A percentile compares a stretch with the other conserved stretches of the same genome.
These are phyloP conservation scores for Salix arbutifolia DNA, from an alignment of 345 rosid species.

Conservation along the genomic window DNA sequence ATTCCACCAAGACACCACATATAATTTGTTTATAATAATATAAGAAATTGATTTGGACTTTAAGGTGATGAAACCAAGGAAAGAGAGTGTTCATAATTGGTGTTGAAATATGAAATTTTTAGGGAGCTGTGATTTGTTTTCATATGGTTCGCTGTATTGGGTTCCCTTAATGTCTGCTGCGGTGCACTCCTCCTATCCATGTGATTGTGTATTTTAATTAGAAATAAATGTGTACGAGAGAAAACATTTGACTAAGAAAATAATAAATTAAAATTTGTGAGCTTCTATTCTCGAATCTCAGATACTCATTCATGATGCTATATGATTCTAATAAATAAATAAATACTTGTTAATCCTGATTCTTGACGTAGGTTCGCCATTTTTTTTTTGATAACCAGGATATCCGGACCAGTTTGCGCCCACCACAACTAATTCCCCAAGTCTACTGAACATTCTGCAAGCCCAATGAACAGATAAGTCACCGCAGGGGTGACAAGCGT, in stretches of 20 bases:
- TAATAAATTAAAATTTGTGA: conserved; percentile 5
- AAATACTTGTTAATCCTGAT: background rate
- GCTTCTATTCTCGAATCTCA: conserved; percentile 54
- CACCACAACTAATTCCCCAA: too few species aligned
- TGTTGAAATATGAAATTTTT: conserved; percentile 30
- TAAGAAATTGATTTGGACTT: conserved; percentile 15
- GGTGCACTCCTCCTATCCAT: conserved; percentile 42
- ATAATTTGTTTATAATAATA: too few species aligned
- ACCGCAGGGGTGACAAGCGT: too few species aligned
- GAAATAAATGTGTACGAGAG: conserved; percentile 4
- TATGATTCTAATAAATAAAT: too few species aligned
- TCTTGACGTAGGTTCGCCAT: background rate
- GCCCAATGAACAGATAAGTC: too few species aligned
- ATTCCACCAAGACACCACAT: too few species aligned
- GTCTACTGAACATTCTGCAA: too few species aligned
- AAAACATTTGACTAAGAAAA: background rate
- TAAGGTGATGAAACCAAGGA: conserved; percentile 32
- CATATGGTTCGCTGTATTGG: conserved; percentile 10
- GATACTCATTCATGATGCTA: conserved; percentile 14
- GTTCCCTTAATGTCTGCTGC: conserved; percentile 39
- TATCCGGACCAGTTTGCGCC: too few species aligned
- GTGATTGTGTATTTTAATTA: conserved; percentile 21
- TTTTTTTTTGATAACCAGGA: too few species aligned
- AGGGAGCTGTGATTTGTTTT: conserved; percentile 24
- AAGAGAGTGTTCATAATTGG: conserved; percentile 10